Evolutionary conservation across 495 filamentous ascomycete species (phyloP).

Genomic region (Talaromyces liani): DNA sequence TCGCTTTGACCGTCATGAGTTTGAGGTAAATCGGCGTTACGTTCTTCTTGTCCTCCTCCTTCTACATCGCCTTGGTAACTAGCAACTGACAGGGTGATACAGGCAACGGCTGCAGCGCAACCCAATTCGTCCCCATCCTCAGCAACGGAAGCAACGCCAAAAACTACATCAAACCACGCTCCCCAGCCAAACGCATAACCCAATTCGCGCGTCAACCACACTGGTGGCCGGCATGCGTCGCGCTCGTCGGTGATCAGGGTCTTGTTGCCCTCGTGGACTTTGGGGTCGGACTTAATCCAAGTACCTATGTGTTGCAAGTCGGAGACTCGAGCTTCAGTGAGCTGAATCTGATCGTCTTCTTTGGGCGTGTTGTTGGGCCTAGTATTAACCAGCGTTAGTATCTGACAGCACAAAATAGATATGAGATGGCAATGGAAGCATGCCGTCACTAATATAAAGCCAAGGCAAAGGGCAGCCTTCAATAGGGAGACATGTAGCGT

Average conservation of each 20-base stretch:
- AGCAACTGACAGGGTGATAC: not conserved
- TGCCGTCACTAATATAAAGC: not conserved
- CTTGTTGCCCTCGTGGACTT: not conserved
- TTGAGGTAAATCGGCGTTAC: not conserved
- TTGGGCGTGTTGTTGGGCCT: not conserved
- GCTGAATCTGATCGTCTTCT: not conserved
- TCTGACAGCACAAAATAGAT: not conserved
- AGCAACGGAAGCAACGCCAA: constrained; percentile 13
- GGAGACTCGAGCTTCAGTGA: not conserved
- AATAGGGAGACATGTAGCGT: not conserved
- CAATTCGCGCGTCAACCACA: constrained; percentile 46
- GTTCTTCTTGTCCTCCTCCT: not conserved
- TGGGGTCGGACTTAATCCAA: not conserved
- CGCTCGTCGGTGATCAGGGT: not conserved
- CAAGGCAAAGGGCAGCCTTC: no score
- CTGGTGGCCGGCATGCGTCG: constrained; percentile 18
- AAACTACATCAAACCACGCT: constrained; percentile 9
- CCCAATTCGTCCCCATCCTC: constrained; percentile 33
- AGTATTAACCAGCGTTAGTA: not conserved
- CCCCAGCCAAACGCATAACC: constrained; percentile 29
- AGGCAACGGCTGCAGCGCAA: constrained; percentile 35
- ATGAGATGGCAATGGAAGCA: not conserved
- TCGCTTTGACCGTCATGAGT: not conserved
- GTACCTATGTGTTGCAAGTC: not conserved
- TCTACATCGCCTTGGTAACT: not conserved